Evolutionary conservation across 768 basidiomycete species (phyloP), one percentile per base, ranked within the genome.

Genomic region (Cystobasidium tubakii): DNA sequence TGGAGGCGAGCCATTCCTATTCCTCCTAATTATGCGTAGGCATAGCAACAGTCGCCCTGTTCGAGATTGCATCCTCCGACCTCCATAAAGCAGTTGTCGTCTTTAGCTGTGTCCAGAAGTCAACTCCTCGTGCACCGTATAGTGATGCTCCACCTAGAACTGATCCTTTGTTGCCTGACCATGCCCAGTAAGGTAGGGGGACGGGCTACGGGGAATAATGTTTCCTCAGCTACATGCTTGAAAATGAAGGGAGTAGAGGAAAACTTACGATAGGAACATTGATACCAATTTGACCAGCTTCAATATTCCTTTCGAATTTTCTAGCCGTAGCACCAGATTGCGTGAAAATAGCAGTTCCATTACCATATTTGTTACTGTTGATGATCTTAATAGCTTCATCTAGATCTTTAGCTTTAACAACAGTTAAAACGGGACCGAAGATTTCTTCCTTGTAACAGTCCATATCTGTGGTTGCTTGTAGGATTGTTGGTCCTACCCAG

Each of bases 61-160:
- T 77, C 12, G 78, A 80, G 74, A 82, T 77, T 34, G 82, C 83
- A 73, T 84, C 83, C 66, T 91, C 92, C 9, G 90, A 86, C 78
- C 88, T 88, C 94, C 94, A 97, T 27, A 97, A 85, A 73, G 90
- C 88, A 1, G 94, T 98, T 4, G 87, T 92, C 1, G 94, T 97
- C 92, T 96, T 97, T 81, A 92, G 89, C 81, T 93, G 90, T 1
- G 95, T 98, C 81, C 93, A 98, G 83, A 98, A 98, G 81, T 90
- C 90, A 82, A 97, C 86, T 29, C 91, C 94, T 76, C 90, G 73
- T 44, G 0, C 90, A 33, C 94, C 94, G 77, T 96, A 96, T 83
- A 96, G 94, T 3, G 88, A 88, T 55, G 92, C 39, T 13, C 75
- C 78, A 29, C 81, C 81, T 31, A 81, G 75, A 0, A 81, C 78